Conservation (phyloP, 257 asterid species). For the Solanum raphanifolium region DNA sequence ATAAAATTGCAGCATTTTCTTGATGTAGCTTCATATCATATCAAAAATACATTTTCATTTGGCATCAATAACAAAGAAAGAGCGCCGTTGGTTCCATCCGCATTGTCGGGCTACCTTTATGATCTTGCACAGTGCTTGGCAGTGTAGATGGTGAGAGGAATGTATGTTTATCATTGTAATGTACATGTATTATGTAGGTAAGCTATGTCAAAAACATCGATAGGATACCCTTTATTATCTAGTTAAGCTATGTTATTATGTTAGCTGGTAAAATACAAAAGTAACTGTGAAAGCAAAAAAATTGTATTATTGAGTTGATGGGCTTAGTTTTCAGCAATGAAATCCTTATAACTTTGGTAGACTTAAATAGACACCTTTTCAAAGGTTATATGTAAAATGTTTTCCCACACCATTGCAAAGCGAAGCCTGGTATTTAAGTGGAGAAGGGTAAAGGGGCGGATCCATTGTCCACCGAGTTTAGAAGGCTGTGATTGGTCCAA, state of each 20-base stretch:
- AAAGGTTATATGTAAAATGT: background rate
- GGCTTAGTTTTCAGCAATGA: background rate
- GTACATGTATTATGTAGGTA: background rate
- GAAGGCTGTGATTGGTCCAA: too few species aligned
- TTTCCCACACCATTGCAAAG: too few species aligned
- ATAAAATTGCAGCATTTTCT: constrained; percentile 14
- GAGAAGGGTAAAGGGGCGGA: too few species aligned
- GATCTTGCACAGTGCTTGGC: background rate
- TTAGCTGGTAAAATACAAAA: background rate
- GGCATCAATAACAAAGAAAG: background rate
- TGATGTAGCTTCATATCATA: background rate
- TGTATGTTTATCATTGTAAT: background rate
- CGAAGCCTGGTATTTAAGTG: too few species aligned
- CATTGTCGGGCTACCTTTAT: background rate
- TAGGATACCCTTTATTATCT: background rate
- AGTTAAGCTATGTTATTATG: background rate
- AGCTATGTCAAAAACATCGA: background rate
- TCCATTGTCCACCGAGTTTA: too few species aligned
- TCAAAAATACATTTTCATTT: background rate
- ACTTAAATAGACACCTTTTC: background rate
- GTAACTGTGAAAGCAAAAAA: background rate
- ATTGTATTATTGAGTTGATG: background rate
- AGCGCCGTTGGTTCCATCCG: background rate
- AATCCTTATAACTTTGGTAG: background rate
- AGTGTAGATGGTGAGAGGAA: background rate